These are phyloP conservation scores for Neoboletus subvelutipes DNA, from an alignment of 768 basidiomycete species.

Conservation along the genomic window DNA sequence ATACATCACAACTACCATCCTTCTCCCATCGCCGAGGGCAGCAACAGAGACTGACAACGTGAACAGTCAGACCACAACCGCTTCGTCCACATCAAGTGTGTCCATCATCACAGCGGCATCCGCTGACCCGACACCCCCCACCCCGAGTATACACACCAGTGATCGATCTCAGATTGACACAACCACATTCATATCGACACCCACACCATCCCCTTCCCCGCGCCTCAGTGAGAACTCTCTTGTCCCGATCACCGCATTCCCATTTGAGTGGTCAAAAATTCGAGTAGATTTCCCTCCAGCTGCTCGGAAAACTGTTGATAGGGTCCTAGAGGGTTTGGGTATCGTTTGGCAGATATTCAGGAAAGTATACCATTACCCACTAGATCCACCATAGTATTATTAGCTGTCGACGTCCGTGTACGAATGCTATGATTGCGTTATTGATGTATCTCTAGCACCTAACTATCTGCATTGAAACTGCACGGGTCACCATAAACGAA, in stretches of 20 bases:
- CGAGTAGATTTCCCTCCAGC: conserved; percentile 25
- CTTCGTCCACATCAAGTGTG: conserved; percentile 3
- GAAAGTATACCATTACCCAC: conserved; percentile 35
- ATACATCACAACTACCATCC: conserved; percentile 31
- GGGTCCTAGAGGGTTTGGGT: conserved; percentile 26
- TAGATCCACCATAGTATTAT: conserved; percentile 32
- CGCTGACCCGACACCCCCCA: conserved; percentile 1
- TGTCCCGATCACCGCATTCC: conserved; percentile 13
- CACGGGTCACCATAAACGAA: neutral
- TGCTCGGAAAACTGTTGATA: conserved; percentile 25
- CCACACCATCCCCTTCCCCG: conserved; percentile 15
- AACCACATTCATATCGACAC: conserved; percentile 7
- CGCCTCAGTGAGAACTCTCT: conserved; percentile 21
- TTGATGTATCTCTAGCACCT: conserved; percentile 15
- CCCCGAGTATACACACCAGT: conserved; percentile 2
- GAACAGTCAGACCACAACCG: conserved; percentile 3
- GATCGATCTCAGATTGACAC: conserved; percentile 16
- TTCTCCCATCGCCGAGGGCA: conserved; percentile 11
- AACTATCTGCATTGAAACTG: neutral
- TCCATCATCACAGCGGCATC: conserved; percentile 12
- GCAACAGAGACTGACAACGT: neutral
- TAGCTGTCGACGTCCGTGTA: neutral
- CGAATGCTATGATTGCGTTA: conserved; percentile 5
- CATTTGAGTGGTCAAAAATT: conserved; percentile 33
- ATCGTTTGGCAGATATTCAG: conserved; percentile 32